Base-by-base conservation (phyloP, 2,329 filamentous ascomycete species). In the Pseudogymnoascus sp. region DNA sequence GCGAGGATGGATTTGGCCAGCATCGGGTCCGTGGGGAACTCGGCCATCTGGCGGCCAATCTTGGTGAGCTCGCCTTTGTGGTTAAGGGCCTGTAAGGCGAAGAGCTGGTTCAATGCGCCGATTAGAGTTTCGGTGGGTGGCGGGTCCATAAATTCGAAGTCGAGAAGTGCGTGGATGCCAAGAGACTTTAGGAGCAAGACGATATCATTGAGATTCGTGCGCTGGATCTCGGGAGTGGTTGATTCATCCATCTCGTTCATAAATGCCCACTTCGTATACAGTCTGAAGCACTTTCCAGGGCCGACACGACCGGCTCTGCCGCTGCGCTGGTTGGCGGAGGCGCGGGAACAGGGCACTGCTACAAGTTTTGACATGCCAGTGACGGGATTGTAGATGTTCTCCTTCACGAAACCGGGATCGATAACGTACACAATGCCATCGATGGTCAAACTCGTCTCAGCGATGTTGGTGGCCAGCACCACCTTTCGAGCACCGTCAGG, bases 401-500 rank as follows among this genome's bases (percentile, higher is more conserved):
- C 91, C 73, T 99, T 99, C 64, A 94, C 91, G 66, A 95, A 96
- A 0, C 94, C 94, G 0, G 90, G 90, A 68, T 99, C 94, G 63
- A 97, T 96, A 36, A 97, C 94, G 71, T 95, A 97, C 7, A 93
- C 89, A 63, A 97, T 96, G 14, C 92, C 93, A 71, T 97, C 92
- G 62, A 99, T 96, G 0, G 94, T 99, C 70, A 99, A 76, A 78
- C 86, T 91, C 0, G 94, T 99, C 73, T 99, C 94, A 2, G 94
- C 94, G 73, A 99, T 97, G 71, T 99, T 99, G 2, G 94, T 97
- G 0, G 93, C 91, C 37, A 97, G 76, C 0, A 99, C 91, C 0
- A 97, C 91, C 71, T 97, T 99, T 28, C 94, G 83, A 0, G 89
- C 87, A 15, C 87, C 87, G 0, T 88, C 84, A 0, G 94, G 93